Percentiles rank a stretch among this genome's conserved stretches.
Evolutionary conservation across 1,284 basidiomycete species (phyloP).

Genomic region (Phlebopus sp.): DNA sequence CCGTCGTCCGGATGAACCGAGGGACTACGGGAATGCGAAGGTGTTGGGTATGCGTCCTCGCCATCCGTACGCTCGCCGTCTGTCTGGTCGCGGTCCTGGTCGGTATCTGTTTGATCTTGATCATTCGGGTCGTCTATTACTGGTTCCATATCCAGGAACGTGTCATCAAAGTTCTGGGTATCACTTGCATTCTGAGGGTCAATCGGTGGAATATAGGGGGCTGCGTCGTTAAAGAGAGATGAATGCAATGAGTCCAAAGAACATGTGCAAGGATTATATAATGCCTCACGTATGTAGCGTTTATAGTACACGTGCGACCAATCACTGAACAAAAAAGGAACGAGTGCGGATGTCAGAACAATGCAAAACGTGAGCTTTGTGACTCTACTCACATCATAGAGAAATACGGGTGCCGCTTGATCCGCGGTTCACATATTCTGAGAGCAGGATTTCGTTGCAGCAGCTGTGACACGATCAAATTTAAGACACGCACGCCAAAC

Average conservation of each 20-base stretch:
- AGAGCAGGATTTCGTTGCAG: conserved; percentile 90
- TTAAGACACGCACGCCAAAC: conserved; percentile 1
- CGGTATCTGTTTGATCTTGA: conserved; percentile 58
- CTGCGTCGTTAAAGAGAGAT: conserved; percentile 39
- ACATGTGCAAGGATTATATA: conserved; percentile 3
- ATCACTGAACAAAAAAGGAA: conserved; percentile 51
- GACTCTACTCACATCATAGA: conserved; percentile 77
- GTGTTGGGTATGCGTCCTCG: conserved; percentile 66
- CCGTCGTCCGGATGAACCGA: conserved; percentile 55
- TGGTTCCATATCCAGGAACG: conserved; percentile 93
- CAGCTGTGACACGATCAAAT: conserved; percentile 47
- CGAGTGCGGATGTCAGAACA: conserved; percentile 10
- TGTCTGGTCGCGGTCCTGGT: conserved; percentile 57
- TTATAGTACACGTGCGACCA: conserved; percentile 94
- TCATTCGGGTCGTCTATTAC: conserved; percentile 74
- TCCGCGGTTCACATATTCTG: conserved; percentile 87
- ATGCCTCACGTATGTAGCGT: conserved; percentile 80
- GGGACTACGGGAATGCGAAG: conserved; percentile 70
- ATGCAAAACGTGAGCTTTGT: conserved; percentile 5
- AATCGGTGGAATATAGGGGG: conserved; percentile 95
- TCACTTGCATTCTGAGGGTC: conserved; percentile 92
- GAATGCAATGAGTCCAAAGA: conserved; percentile 16
- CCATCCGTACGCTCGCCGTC: conserved; percentile 72
- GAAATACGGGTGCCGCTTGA: conserved; percentile 95
- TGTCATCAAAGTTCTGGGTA: conserved; percentile 97